Evolutionary conservation across 2,329 filamentous ascomycete genomes (phyloP).

Genomic region (Aspergillus hortae): DNA sequence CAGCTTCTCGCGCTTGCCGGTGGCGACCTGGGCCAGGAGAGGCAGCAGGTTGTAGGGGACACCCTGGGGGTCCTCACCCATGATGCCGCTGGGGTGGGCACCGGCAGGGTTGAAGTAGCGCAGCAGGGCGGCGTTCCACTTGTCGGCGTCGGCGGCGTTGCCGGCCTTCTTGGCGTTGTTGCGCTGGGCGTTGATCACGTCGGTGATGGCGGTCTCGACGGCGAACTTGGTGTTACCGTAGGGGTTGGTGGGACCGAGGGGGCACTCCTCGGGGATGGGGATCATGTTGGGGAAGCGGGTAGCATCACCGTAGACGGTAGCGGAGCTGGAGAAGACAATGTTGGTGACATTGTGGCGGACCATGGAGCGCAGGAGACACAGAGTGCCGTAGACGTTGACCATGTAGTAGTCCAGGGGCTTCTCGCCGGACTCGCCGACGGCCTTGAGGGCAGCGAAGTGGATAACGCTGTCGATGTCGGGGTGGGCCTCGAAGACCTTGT

Average conservation of each 20-base stretch:
- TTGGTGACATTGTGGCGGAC: constrained; percentile 85
- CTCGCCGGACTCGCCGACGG: constrained; percentile 90
- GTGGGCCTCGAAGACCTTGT: constrained; percentile 83
- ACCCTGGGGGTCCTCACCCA: constrained; percentile 97
- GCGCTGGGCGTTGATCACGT: constrained; percentile 83
- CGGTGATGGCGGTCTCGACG: constrained; percentile 87
- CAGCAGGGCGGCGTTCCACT: constrained; percentile 90
- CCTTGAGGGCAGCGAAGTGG: constrained; percentile 97
- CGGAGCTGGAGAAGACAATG: constrained; percentile 97
- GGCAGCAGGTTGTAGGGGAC: constrained; percentile 95
- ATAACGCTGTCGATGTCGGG: constrained; percentile 97
- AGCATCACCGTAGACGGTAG: constrained; percentile 96
- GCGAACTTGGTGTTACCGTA: constrained; percentile 96
- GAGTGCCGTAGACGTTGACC: constrained; percentile 91
- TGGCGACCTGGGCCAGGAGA: constrained; percentile 90
- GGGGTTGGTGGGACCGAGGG: constrained; percentile 92
- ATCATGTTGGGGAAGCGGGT: constrained; percentile 98
- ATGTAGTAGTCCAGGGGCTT: constrained; percentile 97
- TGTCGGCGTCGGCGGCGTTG: constrained; percentile 62
- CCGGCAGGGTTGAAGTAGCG: constrained; percentile 98
- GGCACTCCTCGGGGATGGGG: constrained; percentile 94
- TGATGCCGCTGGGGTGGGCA: constrained; percentile 89
- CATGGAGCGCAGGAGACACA: constrained; percentile 84
- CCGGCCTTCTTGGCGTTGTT: constrained; percentile 76
- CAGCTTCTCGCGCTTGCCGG: constrained; percentile 89